These are phyloP conservation scores for Telopea speciosissima DNA, from an alignment of 177 flowering plant genomes.

Conservation along the genomic window DNA sequence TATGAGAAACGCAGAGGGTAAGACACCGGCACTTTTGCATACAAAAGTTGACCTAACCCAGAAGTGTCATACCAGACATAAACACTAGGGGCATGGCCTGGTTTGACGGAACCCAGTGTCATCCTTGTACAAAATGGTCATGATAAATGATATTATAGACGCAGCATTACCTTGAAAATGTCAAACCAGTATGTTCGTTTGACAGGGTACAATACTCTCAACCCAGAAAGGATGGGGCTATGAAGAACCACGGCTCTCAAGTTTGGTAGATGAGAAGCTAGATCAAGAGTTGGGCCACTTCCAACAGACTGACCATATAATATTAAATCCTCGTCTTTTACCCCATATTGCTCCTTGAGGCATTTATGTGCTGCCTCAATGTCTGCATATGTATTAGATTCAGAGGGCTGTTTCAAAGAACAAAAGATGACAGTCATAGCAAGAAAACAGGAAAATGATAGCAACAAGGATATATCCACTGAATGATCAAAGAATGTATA, in stretches of 20 bases:
- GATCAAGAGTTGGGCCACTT: constrained; percentile 86
- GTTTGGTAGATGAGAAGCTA: constrained; percentile 61
- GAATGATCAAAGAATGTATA: background rate
- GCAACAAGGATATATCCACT: background rate
- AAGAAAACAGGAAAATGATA: background rate
- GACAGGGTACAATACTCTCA: constrained; percentile 76
- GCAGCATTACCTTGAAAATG: constrained; percentile 65
- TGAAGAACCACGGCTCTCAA: constrained; percentile 78
- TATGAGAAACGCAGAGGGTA: too few relatives aligned
- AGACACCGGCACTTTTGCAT: too few relatives aligned
- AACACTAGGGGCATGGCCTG: too few relatives aligned
- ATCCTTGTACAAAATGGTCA: background rate
- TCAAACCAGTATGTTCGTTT: constrained; percentile 81
- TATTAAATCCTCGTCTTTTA: constrained; percentile 68
- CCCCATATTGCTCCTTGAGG: constrained; percentile 76
- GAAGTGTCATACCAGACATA: too few relatives aligned
- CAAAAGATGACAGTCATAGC: background rate
- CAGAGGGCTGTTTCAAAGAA: constrained; percentile 65
- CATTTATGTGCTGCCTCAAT: constrained; percentile 81
- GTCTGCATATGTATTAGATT: constrained; percentile 81
- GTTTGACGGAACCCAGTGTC: too few relatives aligned
- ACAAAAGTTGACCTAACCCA: too few relatives aligned
- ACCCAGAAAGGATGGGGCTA: constrained; percentile 80
- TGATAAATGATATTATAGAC: background rate
- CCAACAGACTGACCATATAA: constrained; percentile 93